Conservation (phyloP, 345 rosid species). For the Eucalyptus coolabah region DNA sequence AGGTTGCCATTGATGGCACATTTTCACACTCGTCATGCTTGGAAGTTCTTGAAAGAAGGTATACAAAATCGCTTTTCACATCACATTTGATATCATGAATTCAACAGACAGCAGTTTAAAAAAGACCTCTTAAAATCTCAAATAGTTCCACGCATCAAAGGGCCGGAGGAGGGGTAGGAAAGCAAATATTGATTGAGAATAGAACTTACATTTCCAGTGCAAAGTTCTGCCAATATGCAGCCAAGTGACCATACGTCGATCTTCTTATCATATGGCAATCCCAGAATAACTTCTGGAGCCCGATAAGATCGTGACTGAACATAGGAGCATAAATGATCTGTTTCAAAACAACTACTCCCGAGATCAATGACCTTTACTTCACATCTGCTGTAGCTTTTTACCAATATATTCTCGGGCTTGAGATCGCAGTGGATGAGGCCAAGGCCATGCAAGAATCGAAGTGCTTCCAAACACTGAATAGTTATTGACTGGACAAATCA, state of each 20-base stretch:
- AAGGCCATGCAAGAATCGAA: conserved; percentile 86
- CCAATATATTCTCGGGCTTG: conserved; percentile 93
- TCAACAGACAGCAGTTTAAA: background rate
- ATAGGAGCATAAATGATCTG: conserved; percentile 95
- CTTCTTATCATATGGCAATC: conserved; percentile 93
- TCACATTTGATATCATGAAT: background rate
- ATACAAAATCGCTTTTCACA: background rate
- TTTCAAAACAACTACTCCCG: conserved; percentile 99
- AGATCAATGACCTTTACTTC: conserved; percentile 99
- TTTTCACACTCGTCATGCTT: background rate
- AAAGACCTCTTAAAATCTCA: background rate
- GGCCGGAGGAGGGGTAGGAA: background rate
- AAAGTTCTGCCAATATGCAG: conserved; percentile 95
- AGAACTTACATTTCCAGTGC: conserved; percentile 94
- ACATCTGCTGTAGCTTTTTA: conserved; percentile 96
- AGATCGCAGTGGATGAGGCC: conserved; percentile 98
- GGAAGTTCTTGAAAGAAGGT: background rate
- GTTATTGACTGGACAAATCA: conserved; percentile 79
- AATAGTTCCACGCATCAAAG: background rate
- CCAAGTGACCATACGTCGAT: conserved; percentile 99
- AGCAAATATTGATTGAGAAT: background rate
- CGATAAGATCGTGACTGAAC: conserved; percentile 98
- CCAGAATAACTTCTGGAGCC: conserved; percentile 96
- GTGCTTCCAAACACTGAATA: conserved; percentile 93
- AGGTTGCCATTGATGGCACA: background rate